Conservation (phyloP, 331 rosid genomes). For the Quercus lobata region DNA sequence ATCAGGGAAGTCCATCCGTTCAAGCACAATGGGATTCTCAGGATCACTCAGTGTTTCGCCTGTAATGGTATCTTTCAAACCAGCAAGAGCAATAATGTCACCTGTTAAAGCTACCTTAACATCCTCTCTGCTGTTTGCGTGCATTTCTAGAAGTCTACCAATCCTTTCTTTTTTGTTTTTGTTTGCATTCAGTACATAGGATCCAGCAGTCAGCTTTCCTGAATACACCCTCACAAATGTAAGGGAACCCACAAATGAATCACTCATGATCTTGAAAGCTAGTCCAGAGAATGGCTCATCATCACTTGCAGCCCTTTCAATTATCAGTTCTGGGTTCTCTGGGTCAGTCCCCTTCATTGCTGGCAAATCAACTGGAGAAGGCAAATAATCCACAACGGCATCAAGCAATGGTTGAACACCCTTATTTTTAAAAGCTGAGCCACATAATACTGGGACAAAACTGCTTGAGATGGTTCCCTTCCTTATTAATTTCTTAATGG, state of each 20-base stretch:
- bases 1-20: conserved; percentile 98
- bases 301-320: conserved; percentile 74
- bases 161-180: conserved; percentile 94
- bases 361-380: conserved; percentile 89
- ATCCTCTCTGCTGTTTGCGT: conserved; percentile 94
- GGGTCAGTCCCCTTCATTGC: conserved; percentile 93
- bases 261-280: conserved; percentile 98
- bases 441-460: conserved; percentile 92
- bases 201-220: conserved; percentile 80
- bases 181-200: conserved; percentile 83
- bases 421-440: conserved; percentile 97
- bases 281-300: conserved; percentile 90
- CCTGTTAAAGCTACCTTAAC: conserved; percentile 86
- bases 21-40: conserved; percentile 72
- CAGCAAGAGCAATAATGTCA: conserved; percentile 90
- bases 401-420: conserved; percentile 97
- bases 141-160: conserved; percentile 96
- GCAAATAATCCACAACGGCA: conserved; percentile 91
- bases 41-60: conserved; percentile 91
- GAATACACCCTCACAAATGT: conserved; percentile 90
- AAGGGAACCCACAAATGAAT: conserved; percentile 90
- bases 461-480: conserved; percentile 62
- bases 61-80: conserved; percentile 88
- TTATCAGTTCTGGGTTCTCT: conserved; percentile 68
- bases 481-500: conserved; percentile 66